Evolutionary conservation across 768 basidiomycete species (phyloP), one percentile per base, ranked within the genome.

Genomic region (Rhizopogon salebrosus): DNA sequence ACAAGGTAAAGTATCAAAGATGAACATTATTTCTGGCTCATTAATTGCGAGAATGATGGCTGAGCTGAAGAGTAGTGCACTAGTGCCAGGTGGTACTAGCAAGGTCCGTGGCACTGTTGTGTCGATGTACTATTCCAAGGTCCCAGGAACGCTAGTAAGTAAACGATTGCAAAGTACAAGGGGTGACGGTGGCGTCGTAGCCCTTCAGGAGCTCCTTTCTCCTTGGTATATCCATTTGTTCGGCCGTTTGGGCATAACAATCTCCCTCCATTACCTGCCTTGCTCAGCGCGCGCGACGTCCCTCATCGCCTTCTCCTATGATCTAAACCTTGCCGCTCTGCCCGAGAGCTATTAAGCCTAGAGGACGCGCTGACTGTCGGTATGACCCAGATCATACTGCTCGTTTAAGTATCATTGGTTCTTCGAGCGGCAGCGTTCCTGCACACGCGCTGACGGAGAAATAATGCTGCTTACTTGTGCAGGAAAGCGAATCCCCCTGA

Each of bases 301-400:
- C 9, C 66, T 62, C 23, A 61, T 37, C n/a, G 61, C 57, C 39
- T 57, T 57, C 9, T 57, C 64, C 35, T 51, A 59, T 31, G 59
- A 57, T 26, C 57, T 54, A 9, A 65, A 51, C 26, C 49, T 54
- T 18, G 53, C 58, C 13, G 62, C 66, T 5, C 40, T n/a, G n/a
- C n/a, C n/a, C n/a, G n/a, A n/a, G n/a, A n/a, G n/a, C n/a, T n/a
- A n/a, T n/a, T n/a, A n/a, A n/a, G n/a, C n/a, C n/a, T n/a, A n/a
- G 35, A 70, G 37, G 22, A 62, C 36, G 3, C 6, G 37, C 3
- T 52, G 29, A 24, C 70, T 64, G 16, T 61, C 50, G 1, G 14
- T 27, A 16, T 59, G 26, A 68, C 58, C 10, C 59, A 51, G 34
- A 38, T 56, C 62, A 70, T 70, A 68, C 64, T 22, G 57, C 59